A percentile compares a stretch with the other conserved stretches of the same genome.
Conservation (phyloP, 2,329 filamentous ascomycete species). For the Aspergillus pseudotamarii region DNA sequence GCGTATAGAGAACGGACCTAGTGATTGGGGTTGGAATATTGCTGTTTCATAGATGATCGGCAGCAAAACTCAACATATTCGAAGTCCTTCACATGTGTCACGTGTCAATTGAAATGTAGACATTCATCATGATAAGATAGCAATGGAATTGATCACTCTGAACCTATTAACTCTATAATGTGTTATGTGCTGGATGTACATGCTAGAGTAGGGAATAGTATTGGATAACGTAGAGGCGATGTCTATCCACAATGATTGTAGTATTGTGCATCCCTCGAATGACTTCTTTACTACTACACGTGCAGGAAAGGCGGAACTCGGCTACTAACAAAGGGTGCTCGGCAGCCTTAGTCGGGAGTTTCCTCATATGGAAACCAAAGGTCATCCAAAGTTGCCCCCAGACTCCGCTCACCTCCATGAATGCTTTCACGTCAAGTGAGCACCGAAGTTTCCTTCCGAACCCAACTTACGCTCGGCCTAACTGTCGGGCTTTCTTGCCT, state of each 20-base stretch:
- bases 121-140: background rate
- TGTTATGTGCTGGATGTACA: background rate
- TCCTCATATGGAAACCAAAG: constrained; percentile 17
- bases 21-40: background rate
- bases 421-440: constrained; percentile 12
- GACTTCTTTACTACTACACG: background rate
- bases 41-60: background rate
- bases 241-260: background rate
- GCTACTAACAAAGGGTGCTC: constrained; percentile 21
- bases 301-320: constrained; percentile 28
- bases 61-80: background rate
- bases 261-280: background rate
- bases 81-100: background rate
- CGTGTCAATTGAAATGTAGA: background rate
- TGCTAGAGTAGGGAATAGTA: background rate
- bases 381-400: constrained; percentile 10
- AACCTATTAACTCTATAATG: background rate
- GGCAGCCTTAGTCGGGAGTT: constrained; percentile 29
- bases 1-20: background rate
- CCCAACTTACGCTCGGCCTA: constrained; percentile 15
- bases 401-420: constrained; percentile 17
- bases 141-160: background rate
- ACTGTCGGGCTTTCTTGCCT: constrained; percentile 10
- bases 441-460: constrained; percentile 25
- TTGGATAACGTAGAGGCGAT: too few species aligned